Evolutionary conservation across 345 rosid genomes (phyloP), one percentile per base, ranked within the genome.

Genomic region (Streptanthus diversifolius): DNA sequence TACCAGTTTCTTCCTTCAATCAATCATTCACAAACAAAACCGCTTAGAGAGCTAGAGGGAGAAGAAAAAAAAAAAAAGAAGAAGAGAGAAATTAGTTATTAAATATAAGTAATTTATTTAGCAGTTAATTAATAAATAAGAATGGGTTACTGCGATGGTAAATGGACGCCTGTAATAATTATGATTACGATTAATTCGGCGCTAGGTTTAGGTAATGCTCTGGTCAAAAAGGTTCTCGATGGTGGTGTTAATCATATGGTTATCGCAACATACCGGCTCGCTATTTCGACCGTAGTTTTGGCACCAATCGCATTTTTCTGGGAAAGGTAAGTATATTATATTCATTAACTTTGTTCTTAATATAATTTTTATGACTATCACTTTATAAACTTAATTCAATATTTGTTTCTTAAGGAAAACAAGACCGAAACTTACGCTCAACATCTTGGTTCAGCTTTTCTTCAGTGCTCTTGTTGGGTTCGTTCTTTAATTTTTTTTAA

Each of bases 391-490:
- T 7, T 17, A 4, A 5, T 19, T 59, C 8, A 1, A 53, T 17
- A 1, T 61, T 53, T 66, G 48, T 68, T 55, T 68, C 65, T 81
- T 76, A 92, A 92, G 96, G 80, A 81, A 57, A 63, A 82, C 79
- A 69, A 83, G 95, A 75, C 82, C 87, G 21, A 87, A 80, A 80
- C 91, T 90, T 65, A 88, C 89, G 3, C 49, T 75, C 64, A 74
- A 78, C 21, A 80, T 88, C 67, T 58, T 81, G 62, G 83, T 82
- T 75, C 86, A 75, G 58, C 83, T 87, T 45, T 92, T 92, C 82
- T 60, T 88, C 75, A 87, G 87, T 72, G 90, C 84, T 57, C 82
- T 90, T 54, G 71, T 85, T 21, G 98, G 96, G 96, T 87, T 66
- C 21, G 77, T 72, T 65, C 15, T 69, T 17, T n/a, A n/a, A n/a